phyloP scores from a whole-genome alignment of 1,284 basidiomycete species.

The Melanopsichium pennsylvanicum region DNA sequence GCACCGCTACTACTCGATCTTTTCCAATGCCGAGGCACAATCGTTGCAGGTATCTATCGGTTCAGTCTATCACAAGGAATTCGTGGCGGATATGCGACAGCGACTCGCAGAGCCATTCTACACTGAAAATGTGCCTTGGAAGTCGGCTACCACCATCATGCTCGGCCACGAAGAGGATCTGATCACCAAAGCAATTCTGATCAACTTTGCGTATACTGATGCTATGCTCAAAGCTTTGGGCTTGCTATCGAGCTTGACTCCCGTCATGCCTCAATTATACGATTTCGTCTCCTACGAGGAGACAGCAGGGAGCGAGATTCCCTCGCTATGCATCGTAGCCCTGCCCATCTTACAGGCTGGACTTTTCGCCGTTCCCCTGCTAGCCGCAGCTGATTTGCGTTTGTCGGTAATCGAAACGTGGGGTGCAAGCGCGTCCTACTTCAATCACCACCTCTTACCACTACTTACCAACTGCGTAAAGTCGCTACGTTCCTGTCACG shows the following conservation, averaged over 20 bases:
- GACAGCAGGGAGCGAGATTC: conserved; percentile 30
- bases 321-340: conserved; percentile 32
- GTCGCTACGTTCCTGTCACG: conserved; percentile 34
- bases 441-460: conserved; percentile 36
- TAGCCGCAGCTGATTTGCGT: conserved; percentile 34
- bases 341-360: conserved; percentile 35
- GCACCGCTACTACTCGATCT: conserved; percentile 41
- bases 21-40: conserved; percentile 32
- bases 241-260: conserved; percentile 26
- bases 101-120: conserved; percentile 27
- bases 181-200: conserved; percentile 34
- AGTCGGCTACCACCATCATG: conserved; percentile 25
- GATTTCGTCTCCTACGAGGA: conserved; percentile 41
- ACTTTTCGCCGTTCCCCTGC: conserved; percentile 35
- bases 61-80: conserved; percentile 37
- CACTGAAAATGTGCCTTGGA: conserved; percentile 26
- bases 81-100: conserved; percentile 35
- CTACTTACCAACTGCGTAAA: conserved; percentile 41
- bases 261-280: conserved; percentile 38
- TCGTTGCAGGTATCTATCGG: conserved; percentile 33
- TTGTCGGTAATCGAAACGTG: conserved; percentile 41
- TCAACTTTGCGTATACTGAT: conserved; percentile 36
- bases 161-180: conserved; percentile 32
- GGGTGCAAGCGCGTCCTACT: conserved; percentile 36
- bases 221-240: conserved; percentile 38